Evolutionary conservation across 495 filamentous ascomycete genomes (phyloP).

Genomic region (Aspergillus ellipticus): DNA sequence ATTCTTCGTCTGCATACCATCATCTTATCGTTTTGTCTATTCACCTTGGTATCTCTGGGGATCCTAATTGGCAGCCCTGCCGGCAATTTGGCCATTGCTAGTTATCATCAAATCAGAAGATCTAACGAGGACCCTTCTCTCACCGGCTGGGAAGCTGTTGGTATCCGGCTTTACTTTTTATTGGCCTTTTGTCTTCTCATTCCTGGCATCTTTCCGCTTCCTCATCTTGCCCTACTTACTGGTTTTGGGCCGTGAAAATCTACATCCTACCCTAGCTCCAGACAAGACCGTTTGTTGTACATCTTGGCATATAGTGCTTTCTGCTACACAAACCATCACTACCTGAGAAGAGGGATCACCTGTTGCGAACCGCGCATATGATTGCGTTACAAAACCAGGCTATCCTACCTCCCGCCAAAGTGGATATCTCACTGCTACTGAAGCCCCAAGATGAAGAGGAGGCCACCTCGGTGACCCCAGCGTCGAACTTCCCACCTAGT

Average conservation of each 20-base stretch:
- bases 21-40: background rate
- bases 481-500: slow-evolving; percentile 47
- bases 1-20: background rate
- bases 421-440: slow-evolving; percentile 86
- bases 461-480: slow-evolving; percentile 50
- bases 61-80: background rate
- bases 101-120: background rate
- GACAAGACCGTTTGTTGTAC: background rate
- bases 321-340: background rate
- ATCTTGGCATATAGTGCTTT: background rate
- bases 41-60: background rate
- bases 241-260: background rate
- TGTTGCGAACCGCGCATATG: slow-evolving; percentile 45
- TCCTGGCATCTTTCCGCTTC: background rate
- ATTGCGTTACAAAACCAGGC: slow-evolving; percentile 49
- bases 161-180: background rate
- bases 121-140: background rate
- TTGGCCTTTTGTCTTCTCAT: background rate
- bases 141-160: background rate
- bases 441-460: slow-evolving; percentile 79
- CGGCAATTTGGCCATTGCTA: background rate
- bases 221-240: background rate
- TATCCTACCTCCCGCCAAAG: slow-evolving; percentile 60
- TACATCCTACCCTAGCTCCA: background rate
- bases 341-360: slow-evolving; percentile 3